phyloP scores from a whole-genome alignment of 1,284 basidiomycete genomes.

The Leccinum subfulvum region DNA sequence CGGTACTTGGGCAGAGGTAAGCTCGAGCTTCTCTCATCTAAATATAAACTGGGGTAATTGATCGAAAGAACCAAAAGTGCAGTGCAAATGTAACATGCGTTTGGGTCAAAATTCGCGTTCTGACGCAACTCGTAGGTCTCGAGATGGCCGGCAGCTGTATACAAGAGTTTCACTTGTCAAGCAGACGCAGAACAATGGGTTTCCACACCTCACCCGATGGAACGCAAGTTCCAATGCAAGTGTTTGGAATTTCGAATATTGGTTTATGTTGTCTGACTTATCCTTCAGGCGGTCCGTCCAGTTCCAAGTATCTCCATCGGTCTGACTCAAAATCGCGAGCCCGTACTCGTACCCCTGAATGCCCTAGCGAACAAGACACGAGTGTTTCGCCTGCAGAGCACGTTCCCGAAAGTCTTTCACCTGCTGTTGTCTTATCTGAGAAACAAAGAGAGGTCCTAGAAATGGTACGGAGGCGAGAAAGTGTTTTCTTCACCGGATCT shows the following conservation, averaged over 20 bases:
- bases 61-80: constrained; percentile 35
- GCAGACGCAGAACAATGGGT: constrained; percentile 49
- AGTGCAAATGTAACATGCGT: constrained; percentile 35
- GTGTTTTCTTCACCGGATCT: constrained; percentile 81
- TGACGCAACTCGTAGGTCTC: constrained; percentile 39
- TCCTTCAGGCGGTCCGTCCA: constrained; percentile 11
- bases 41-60: neutral
- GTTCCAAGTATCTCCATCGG: neutral
- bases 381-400: neutral
- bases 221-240: constrained; percentile 20
- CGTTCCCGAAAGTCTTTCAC: neutral
- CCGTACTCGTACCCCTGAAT: neutral
- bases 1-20: constrained; percentile 53
- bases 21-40: constrained; percentile 6
- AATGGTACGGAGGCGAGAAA: constrained; percentile 51
- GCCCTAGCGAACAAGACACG: neutral
- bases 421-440: constrained; percentile 37
- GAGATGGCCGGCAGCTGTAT: constrained; percentile 45
- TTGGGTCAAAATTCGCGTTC: neutral
- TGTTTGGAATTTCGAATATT: neutral
- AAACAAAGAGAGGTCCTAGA: constrained; percentile 55
- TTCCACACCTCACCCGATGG: constrained; percentile 9
- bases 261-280: constrained; percentile 1
- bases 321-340: neutral
- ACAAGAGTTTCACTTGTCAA: constrained; percentile 47